phyloP scores from a whole-genome alignment of 2,329 filamentous ascomycete genomes.

The Botrytis squamosa region DNA sequence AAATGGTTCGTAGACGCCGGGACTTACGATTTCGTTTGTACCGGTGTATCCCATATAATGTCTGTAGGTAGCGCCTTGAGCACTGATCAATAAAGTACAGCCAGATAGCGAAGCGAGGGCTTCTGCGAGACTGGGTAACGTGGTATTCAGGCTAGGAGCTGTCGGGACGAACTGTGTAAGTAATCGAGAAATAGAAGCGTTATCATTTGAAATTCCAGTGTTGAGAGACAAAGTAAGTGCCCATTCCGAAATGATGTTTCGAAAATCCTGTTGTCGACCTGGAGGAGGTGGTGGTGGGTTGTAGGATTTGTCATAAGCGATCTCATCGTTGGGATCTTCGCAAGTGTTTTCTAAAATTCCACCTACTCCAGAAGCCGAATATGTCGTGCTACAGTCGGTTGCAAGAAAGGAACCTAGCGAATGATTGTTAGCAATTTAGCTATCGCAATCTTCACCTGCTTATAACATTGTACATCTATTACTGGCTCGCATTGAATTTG shows the following conservation, averaged over 20 bases:
- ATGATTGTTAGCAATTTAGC: not conserved
- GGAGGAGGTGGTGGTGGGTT: slow-evolving; percentile 38
- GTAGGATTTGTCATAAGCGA: slow-evolving; percentile 54
- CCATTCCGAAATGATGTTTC: slow-evolving; percentile 55
- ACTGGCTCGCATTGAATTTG: too few species aligned
- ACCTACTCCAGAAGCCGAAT: slow-evolving; percentile 57
- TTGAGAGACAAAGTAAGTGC: slow-evolving; percentile 54
- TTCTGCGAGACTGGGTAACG: slow-evolving; percentile 68
- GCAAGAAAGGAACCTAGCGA: slow-evolving; percentile 56
- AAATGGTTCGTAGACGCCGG: slow-evolving; percentile 56
- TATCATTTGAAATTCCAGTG: slow-evolving; percentile 53
- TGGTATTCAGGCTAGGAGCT: slow-evolving; percentile 30
- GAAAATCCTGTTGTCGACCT: slow-evolving; percentile 51
- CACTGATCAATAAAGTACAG: slow-evolving; percentile 62
- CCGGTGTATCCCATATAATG: slow-evolving; percentile 52
- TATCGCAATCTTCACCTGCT: not conserved
- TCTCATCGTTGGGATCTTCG: slow-evolving; percentile 51
- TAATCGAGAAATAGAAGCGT: slow-evolving; percentile 59
- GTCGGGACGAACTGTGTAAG: slow-evolving; percentile 54
- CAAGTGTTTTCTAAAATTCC: slow-evolving; percentile 61
- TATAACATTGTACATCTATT: not conserved
- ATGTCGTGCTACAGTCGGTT: slow-evolving; percentile 64
- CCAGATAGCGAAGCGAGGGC: slow-evolving; percentile 68
- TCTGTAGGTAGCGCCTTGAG: slow-evolving; percentile 59
- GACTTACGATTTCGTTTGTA: slow-evolving; percentile 41